Evolutionary conservation across 2,329 filamentous ascomycete species (phyloP).

Genomic region (Dactylellina leptospora): DNA sequence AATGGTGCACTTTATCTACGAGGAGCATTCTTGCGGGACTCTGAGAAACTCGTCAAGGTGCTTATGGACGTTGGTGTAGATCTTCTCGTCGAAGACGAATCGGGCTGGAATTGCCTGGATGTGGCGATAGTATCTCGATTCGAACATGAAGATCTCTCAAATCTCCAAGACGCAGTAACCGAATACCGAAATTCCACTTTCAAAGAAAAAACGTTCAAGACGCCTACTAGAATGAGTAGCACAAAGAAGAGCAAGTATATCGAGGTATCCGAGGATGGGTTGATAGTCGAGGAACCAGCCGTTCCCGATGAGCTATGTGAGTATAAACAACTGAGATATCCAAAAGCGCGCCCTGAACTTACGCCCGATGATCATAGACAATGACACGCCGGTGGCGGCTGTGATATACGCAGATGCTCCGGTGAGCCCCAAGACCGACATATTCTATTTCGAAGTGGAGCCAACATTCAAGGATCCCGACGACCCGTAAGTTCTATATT

Average conservation of each 20-base stretch:
- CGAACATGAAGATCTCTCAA: not conserved
- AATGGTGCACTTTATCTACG: constrained; percentile 15
- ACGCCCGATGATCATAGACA: not conserved
- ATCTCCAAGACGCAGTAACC: constrained; percentile 10
- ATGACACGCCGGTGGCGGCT: constrained; percentile 13
- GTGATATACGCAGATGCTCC: constrained; percentile 28
- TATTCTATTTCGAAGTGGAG: constrained; percentile 40
- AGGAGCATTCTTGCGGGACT: constrained; percentile 15
- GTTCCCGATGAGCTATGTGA: constrained; percentile 25
- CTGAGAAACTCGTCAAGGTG: constrained; percentile 4
- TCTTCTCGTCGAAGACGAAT: constrained; percentile 25
- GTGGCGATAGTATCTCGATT: constrained; percentile 11
- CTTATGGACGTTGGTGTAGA: constrained; percentile 29
- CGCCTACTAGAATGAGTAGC: constrained; percentile 27
- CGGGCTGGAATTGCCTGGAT: constrained; percentile 37
- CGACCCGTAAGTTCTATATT: constrained; percentile 6
- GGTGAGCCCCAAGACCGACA: constrained; percentile 25
- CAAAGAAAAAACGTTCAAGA: constrained; percentile 19
- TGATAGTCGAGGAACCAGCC: constrained; percentile 9
- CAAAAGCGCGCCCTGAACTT: not conserved
- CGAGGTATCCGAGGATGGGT: constrained; percentile 25
- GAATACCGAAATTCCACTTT: constrained; percentile 28
- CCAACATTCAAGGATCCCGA: constrained; percentile 11
- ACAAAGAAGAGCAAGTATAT: constrained; percentile 36
- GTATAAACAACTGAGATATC: not conserved